Evolutionary conservation across 1,139 yeast species (phyloP).

Genomic region (Magnusiomyces paraingens): DNA sequence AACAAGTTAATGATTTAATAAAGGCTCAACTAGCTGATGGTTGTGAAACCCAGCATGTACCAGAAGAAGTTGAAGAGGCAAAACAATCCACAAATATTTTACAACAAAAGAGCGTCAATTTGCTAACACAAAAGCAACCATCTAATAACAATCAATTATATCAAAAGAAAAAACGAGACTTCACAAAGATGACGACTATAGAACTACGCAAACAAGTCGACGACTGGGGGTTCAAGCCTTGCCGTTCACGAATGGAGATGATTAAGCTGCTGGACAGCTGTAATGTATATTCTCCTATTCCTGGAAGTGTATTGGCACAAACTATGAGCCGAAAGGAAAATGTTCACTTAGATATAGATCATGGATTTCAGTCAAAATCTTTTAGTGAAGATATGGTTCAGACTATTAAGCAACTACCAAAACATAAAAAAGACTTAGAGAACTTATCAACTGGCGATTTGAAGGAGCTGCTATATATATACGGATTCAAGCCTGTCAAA

Average conservation of each 20-base stretch:
- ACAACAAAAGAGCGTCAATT: neutral
- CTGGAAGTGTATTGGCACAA: neutral
- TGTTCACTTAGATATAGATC: neutral
- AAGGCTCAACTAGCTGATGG: neutral
- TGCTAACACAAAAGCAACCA: neutral
- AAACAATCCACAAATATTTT: neutral
- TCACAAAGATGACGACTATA: conserved; percentile 6
- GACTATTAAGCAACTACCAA: neutral
- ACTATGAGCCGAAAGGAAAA: neutral
- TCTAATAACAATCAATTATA: neutral
- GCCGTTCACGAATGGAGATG: conserved; percentile 8
- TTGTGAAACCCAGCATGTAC: neutral
- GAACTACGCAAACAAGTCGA: conserved; percentile 10
- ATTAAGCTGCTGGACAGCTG: conserved; percentile 11
- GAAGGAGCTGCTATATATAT: neutral
- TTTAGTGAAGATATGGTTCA: neutral
- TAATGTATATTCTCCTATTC: conserved; percentile 5
- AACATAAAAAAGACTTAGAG: neutral
- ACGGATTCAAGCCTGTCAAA: conserved; percentile 8
- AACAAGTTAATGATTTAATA: neutral
- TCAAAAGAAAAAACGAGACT: conserved; percentile 3
- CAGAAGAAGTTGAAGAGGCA: neutral
- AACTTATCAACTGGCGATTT: conserved; percentile 9
- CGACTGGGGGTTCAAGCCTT: conserved; percentile 14
- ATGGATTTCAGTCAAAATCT: neutral